Conservation (phyloP, 176 grass and related monocot genomes). For the Areca catechu region DNA sequence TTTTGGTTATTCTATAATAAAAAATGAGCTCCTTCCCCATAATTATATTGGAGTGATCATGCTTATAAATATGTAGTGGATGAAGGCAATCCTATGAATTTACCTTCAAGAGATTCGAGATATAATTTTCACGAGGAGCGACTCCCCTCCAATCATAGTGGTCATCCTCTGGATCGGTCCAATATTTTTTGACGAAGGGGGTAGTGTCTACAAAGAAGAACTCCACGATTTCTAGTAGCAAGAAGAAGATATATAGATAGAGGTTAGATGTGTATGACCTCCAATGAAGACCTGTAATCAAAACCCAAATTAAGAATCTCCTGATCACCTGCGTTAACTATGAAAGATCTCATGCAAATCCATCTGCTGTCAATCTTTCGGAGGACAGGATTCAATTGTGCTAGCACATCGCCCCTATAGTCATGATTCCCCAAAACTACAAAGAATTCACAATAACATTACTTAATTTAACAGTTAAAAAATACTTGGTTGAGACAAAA, state of each 20-base stretch:
- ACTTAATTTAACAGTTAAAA: neutral
- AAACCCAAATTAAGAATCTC: neutral
- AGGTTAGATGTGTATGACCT: neutral
- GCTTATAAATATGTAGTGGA: too few species aligned
- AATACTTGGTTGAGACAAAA: neutral
- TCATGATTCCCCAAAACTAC: constrained; percentile 90
- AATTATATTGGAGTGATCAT: too few species aligned
- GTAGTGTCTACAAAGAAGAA: constrained; percentile 83
- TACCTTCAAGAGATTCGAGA: constrained; percentile 58
- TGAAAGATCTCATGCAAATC: constrained; percentile 75
- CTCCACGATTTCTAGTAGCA: constrained; percentile 46
- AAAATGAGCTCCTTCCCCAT: too few species aligned
- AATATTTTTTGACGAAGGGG: constrained; percentile 63
- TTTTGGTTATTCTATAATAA: too few species aligned
- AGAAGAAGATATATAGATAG: neutral
- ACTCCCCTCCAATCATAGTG: constrained; percentile 74
- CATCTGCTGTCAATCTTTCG: constrained; percentile 50
- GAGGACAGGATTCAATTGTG: constrained; percentile 47
- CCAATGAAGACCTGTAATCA: too few species aligned
- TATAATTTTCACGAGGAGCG: constrained; percentile 49
- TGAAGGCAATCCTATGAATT: too few species aligned
- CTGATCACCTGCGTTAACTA: constrained; percentile 64
- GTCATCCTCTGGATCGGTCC: constrained; percentile 38
- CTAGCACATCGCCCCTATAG: constrained; percentile 58
- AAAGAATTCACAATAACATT: neutral